Evolutionary conservation across 2,329 filamentous ascomycete genomes (phyloP).

Genomic region (Claviceps arundinis): DNA sequence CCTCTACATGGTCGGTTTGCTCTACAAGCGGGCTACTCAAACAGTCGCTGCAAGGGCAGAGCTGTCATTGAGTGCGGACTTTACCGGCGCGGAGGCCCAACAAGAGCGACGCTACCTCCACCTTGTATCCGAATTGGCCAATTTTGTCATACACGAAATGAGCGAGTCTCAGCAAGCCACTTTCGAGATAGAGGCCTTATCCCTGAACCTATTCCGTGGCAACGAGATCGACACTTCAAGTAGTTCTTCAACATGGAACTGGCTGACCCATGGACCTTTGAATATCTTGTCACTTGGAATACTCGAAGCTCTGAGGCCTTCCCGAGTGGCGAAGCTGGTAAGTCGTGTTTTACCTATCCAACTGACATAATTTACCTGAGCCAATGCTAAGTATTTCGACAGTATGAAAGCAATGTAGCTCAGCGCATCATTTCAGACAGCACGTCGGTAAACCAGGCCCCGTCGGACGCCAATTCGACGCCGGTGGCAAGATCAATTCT

Average conservation of each 20-base stretch:
- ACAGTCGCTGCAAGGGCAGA: constrained; percentile 8
- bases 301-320: constrained; percentile 22
- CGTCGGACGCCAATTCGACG: constrained; percentile 9
- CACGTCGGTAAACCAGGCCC: constrained; percentile 6
- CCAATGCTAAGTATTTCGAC: neutral
- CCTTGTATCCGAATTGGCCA: constrained; percentile 22
- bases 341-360: constrained; percentile 5
- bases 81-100: constrained; percentile 13
- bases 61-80: constrained; percentile 21
- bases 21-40: constrained; percentile 29
- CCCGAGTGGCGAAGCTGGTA: constrained; percentile 22
- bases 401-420: constrained; percentile 24
- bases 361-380: neutral
- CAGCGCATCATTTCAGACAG: constrained; percentile 21
- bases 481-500: constrained; percentile 23
- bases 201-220: constrained; percentile 24
- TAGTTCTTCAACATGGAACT: constrained; percentile 15
- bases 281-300: constrained; percentile 26
- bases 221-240: constrained; percentile 8
- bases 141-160: constrained; percentile 24
- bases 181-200: constrained; percentile 19
- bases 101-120: constrained; percentile 23
- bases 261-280: constrained; percentile 17
- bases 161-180: constrained; percentile 22
- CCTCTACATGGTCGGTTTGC: constrained; percentile 22